Evolutionary conservation across 1,284 basidiomycete genomes (phyloP).

Genomic region (Takashimella koratensis): DNA sequence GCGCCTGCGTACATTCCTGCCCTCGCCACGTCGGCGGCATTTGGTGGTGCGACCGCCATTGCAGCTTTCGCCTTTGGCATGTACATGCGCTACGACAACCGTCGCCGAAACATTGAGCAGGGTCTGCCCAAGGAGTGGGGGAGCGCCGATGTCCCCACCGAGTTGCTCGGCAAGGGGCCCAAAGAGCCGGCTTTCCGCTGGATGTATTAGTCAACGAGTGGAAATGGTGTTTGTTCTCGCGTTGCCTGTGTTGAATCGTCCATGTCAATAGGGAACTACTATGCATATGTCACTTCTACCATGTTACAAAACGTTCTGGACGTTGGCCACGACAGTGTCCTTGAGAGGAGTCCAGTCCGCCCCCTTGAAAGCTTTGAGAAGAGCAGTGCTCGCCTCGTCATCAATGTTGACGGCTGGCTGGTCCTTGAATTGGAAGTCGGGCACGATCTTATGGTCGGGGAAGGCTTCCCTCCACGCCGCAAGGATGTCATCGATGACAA

Average conservation of each 20-base stretch:
- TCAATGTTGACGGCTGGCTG: constrained; percentile 3
- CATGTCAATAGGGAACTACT: too few species aligned
- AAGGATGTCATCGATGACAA: constrained; percentile 5
- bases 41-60: constrained; percentile 17
- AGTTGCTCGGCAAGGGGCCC: constrained; percentile 12
- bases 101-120: constrained; percentile 11
- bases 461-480: constrained; percentile 4
- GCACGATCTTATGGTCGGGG: background rate
- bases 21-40: constrained; percentile 16
- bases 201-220: constrained; percentile 4
- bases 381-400: constrained; percentile 2
- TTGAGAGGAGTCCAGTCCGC: background rate
- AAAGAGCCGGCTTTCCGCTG: constrained; percentile 13
- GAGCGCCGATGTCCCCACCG: constrained; percentile 15
- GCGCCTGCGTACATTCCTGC: constrained; percentile 49
- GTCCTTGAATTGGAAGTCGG: background rate
- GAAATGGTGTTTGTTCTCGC: background rate
- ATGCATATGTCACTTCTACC: too few species aligned
- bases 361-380: constrained; percentile 1
- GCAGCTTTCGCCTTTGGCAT: constrained; percentile 12
- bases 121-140: constrained; percentile 13
- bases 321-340: constrained; percentile 1
- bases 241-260: too few species aligned
- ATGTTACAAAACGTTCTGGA: too few species aligned
- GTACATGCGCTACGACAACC: constrained; percentile 18